A percentile compares a stretch with the other conserved stretches of the same genome.
Conservation (phyloP, 1,139 yeast genomes). For the Protomyces inouyei region DNA sequence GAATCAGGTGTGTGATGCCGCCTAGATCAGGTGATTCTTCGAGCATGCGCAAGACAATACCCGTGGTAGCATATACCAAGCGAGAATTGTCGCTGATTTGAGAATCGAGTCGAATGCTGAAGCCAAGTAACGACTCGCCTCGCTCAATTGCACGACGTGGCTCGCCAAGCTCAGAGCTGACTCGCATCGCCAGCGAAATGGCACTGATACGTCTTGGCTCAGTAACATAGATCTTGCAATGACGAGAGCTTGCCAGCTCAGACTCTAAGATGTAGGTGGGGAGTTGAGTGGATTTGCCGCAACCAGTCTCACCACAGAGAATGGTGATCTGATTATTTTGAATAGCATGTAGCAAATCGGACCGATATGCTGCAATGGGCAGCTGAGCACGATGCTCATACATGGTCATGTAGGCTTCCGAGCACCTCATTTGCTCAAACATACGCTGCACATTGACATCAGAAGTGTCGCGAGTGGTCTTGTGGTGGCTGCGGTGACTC, state of each 20-base stretch:
- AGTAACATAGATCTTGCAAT: constrained; percentile 59
- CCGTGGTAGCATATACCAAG: constrained; percentile 74
- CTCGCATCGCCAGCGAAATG: constrained; percentile 62
- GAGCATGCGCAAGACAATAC: constrained; percentile 68
- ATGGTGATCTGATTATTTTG: constrained; percentile 66
- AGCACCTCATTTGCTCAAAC: constrained; percentile 4
- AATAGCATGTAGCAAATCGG: constrained; percentile 19
- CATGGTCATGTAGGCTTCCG: constrained; percentile 8
- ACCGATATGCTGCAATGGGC: constrained; percentile 15
- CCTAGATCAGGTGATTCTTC: constrained; percentile 46
- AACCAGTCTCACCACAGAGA: constrained; percentile 93
- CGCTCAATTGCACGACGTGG: constrained; percentile 44
- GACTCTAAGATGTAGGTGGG: constrained; percentile 53
- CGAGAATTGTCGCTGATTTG: constrained; percentile 59
- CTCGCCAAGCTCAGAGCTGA: constrained; percentile 50
- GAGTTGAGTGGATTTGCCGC: constrained; percentile 90
- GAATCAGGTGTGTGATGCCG: constrained; percentile 58
- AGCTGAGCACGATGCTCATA: constrained; percentile 5
- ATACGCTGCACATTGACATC: not conserved
- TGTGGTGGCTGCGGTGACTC: not conserved
- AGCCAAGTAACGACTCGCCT: constrained; percentile 71
- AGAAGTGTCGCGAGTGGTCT: not conserved
- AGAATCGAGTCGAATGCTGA: constrained; percentile 72
- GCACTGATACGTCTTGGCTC: constrained; percentile 77
- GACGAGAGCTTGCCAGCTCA: constrained; percentile 52